These are phyloP conservation scores for Scleroderma bovista DNA, from an alignment of 768 basidiomycete genomes.

Conservation along the genomic window DNA sequence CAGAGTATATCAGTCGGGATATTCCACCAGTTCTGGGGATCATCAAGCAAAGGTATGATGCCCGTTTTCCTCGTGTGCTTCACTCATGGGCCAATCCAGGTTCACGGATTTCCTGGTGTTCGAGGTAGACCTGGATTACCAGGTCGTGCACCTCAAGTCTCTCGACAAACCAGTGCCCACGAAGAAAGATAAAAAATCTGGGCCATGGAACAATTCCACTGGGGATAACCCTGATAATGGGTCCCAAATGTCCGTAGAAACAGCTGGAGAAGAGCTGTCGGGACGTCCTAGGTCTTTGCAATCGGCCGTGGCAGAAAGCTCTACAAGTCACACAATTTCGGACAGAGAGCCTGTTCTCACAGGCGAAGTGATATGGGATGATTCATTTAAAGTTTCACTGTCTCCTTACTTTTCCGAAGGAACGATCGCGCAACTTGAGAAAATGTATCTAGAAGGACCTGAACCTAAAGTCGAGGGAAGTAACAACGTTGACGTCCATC, in stretches of 20 bases:
- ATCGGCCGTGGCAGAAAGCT: background rate
- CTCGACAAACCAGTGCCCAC: constrained; percentile 62
- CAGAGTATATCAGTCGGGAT: constrained; percentile 71
- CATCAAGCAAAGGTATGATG: constrained; percentile 87
- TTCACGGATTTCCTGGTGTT: constrained; percentile 97
- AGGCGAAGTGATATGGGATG: constrained; percentile 57
- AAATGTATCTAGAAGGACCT: constrained; percentile 76
- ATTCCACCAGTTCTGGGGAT: constrained; percentile 80
- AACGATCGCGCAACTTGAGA: constrained; percentile 57
- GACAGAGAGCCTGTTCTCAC: background rate
- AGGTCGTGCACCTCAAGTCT: constrained; percentile 76
- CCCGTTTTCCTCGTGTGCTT: background rate
- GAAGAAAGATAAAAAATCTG: constrained; percentile 34
- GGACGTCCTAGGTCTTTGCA: constrained; percentile 4
- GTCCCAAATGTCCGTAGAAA: constrained; percentile 8
- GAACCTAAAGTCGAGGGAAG: constrained; percentile 61
- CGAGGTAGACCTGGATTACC: constrained; percentile 79
- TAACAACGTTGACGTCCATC: constrained; percentile 45
- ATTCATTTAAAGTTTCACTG: constrained; percentile 50
- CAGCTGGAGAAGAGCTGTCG: constrained; percentile 1
- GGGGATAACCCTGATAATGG: constrained; percentile 12
- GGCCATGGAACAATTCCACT: constrained; percentile 15
- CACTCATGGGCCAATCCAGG: constrained; percentile 35
- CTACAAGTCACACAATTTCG: background rate
- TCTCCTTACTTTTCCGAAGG: constrained; percentile 58